A percentile compares a stretch with the other conserved stretches of the same genome.
Conservation (phyloP, 169 alveolate genomes). For the Plasmodium inui region DNA sequence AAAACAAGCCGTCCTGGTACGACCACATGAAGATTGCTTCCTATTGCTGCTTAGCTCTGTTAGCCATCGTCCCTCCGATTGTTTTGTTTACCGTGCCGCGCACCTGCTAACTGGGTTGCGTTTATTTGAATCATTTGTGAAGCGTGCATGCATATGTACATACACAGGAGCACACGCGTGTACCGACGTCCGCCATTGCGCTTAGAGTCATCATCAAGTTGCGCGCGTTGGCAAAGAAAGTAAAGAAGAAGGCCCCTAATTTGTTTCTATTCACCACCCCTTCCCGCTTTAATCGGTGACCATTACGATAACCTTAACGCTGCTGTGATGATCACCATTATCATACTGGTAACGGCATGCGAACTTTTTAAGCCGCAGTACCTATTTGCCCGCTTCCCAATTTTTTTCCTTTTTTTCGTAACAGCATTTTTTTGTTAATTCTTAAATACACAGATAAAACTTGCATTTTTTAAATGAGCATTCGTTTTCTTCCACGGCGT, state of each 20-base stretch:
- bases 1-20: conserved; percentile 86
- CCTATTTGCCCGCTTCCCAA: conserved; percentile 1
- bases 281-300: not conserved
- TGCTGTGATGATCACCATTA: not conserved
- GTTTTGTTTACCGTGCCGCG: conserved; percentile 53
- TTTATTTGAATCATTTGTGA: not conserved
- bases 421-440: conserved; percentile 33
- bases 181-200: not conserved
- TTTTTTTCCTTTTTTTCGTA: conserved; percentile 25
- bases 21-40: conserved; percentile 53
- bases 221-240: not conserved
- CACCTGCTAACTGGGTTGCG: conserved; percentile 10
- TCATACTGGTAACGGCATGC: not conserved
- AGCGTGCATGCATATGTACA: not conserved
- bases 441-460: conserved; percentile 53
- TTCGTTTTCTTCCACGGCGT: not conserved
- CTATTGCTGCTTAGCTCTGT: conserved; percentile 32
- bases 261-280: conserved; percentile 1
- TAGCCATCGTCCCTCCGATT: conserved; percentile 44
- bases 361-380: conserved; percentile 11
- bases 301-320: not conserved
- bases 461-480: conserved; percentile 2
- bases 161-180: not conserved
- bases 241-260: not conserved
- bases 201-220: not conserved